Evolutionary conservation across 805 yeast species (phyloP).

Genomic region (Schizosaccharomyces pombe): DNA sequence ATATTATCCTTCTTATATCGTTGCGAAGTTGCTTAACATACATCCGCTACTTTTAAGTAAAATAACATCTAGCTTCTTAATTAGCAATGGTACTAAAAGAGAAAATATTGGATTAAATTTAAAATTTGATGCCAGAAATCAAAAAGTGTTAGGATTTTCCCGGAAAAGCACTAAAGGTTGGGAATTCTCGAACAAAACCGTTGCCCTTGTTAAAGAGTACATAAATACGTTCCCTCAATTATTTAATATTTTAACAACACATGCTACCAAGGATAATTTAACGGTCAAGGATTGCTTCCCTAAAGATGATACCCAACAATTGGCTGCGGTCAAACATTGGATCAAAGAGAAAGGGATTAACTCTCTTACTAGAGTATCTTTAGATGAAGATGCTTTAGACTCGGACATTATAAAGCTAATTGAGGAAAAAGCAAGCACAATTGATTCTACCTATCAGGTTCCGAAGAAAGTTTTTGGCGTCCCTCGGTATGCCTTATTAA

Average conservation of each 20-base stretch:
- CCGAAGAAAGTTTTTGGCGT: constrained; percentile 43
- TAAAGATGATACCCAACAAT: constrained; percentile 10
- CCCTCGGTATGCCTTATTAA: constrained; percentile 61
- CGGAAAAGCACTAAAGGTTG: constrained; percentile 42
- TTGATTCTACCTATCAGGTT: constrained; percentile 13
- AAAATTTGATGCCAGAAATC: constrained; percentile 55
- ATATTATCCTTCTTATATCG: constrained; percentile 44
- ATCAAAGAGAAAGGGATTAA: constrained; percentile 17
- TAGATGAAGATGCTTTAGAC: constrained; percentile 60
- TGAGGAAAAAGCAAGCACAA: constrained; percentile 33
- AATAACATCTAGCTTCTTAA: constrained; percentile 33
- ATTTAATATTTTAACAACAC: constrained; percentile 19
- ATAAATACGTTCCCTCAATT: constrained; percentile 32
- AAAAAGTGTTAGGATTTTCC: constrained; percentile 75
- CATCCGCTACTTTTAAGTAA: constrained; percentile 47
- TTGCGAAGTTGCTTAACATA: constrained; percentile 32
- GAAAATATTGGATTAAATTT: constrained; percentile 60
- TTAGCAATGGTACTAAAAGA: constrained; percentile 31
- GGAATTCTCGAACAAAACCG: constrained; percentile 63
- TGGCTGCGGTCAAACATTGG: constrained; percentile 18
- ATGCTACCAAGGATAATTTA: not conserved
- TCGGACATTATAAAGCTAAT: constrained; percentile 38
- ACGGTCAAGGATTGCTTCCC: not conserved
- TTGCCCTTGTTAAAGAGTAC: constrained; percentile 41
- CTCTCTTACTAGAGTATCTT: constrained; percentile 34